These are phyloP conservation scores for Blastocrithidia nonstop DNA, from an alignment of 208 protist species.

Conservation along the genomic window DNA sequence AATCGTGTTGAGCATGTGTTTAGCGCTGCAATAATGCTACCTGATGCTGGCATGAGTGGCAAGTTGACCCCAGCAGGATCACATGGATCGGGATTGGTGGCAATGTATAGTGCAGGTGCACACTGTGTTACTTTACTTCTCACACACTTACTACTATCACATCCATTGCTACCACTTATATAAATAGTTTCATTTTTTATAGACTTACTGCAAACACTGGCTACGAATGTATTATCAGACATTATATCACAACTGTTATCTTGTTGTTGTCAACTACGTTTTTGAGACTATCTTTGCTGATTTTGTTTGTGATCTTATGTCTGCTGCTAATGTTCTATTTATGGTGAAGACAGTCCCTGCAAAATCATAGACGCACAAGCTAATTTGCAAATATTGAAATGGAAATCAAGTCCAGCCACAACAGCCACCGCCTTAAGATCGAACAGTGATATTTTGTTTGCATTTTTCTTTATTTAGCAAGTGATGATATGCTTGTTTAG, in stretches of 20 bases:
- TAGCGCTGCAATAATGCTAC: conserved; percentile 23
- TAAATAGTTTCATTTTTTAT: too few species aligned
- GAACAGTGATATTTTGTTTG: conserved; percentile 16
- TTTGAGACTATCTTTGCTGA: not conserved
- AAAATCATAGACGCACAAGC: conserved; percentile 26
- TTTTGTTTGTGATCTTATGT: not conserved
- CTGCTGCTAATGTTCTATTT: not conserved
- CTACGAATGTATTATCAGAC: too few species aligned
- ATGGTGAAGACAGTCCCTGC: conserved; percentile 14
- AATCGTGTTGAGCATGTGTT: conserved; percentile 9
- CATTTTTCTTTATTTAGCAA: not conserved
- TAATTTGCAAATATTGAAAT: conserved; percentile 51
- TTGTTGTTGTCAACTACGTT: too few species aligned
- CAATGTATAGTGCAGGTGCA: conserved; percentile 18
- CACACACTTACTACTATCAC: too few species aligned
- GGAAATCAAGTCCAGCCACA: conserved; percentile 39
- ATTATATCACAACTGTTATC: too few species aligned
- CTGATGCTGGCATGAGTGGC: conserved; percentile 35
- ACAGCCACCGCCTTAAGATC: conserved; percentile 45
- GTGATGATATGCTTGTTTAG: not conserved
- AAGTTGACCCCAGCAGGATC: conserved; percentile 20
- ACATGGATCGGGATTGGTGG: conserved; percentile 62
- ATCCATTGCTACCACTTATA: too few species aligned
- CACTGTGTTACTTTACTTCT: too few species aligned
- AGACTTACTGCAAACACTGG: too few species aligned